A percentile compares a stretch with the other conserved stretches of the same genome.
Evolutionary conservation across 1,284 basidiomycete genomes (phyloP).

Genomic region (Phylloporus sp.): DNA sequence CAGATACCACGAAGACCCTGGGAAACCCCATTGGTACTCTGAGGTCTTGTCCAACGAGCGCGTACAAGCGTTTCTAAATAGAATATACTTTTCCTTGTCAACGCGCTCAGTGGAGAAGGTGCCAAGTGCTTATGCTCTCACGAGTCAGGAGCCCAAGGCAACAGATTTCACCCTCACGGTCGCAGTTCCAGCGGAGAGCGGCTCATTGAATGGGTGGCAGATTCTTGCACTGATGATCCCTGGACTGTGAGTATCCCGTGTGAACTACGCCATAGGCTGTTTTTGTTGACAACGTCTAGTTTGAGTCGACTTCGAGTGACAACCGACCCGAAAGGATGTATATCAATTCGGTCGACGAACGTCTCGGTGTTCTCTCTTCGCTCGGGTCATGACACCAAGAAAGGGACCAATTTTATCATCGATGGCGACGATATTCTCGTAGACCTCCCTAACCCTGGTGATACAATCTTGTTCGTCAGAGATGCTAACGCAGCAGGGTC

Average conservation of each 20-base stretch:
- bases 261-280: background rate
- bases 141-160: background rate
- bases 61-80: constrained; percentile 64
- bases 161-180: constrained; percentile 72
- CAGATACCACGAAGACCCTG: constrained; percentile 73
- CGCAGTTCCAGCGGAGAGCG: constrained; percentile 68
- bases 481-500: background rate
- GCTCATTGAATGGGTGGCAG: constrained; percentile 70
- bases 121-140: background rate
- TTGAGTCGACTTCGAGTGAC: constrained; percentile 37
- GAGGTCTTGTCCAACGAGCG: constrained; percentile 62
- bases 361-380: constrained; percentile 33
- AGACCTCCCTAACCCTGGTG: background rate
- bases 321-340: constrained; percentile 3
- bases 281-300: constrained; percentile 19
- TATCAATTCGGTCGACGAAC: constrained; percentile 34
- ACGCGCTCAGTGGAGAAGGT: background rate
- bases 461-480: constrained; percentile 23
- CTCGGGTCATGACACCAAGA: background rate
- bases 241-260: constrained; percentile 58
- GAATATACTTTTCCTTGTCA: constrained; percentile 33
- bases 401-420: constrained; percentile 9
- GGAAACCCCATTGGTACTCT: constrained; percentile 75
- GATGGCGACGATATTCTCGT: constrained; percentile 21
- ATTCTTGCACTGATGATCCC: constrained; percentile 62